phyloP scores from a whole-genome alignment of 1,139 yeast genomes.

The Suhomyces bolitotheri region DNA sequence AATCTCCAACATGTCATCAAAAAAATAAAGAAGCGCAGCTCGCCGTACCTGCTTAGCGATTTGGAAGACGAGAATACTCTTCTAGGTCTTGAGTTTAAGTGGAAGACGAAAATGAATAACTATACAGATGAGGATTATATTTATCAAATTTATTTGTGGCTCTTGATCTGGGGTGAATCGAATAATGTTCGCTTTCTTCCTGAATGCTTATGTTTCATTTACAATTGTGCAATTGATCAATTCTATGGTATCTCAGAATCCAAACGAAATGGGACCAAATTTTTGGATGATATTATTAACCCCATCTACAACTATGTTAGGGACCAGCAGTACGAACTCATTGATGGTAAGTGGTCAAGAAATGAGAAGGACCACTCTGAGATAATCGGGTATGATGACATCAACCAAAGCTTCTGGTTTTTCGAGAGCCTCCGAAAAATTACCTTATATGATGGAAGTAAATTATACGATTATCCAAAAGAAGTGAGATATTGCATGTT shows the following conservation, averaged over 20 bases:
- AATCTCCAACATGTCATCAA: slow-evolving; percentile 33
- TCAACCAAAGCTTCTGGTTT: slow-evolving; percentile 85
- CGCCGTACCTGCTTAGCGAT: neutral
- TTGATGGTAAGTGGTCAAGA: slow-evolving; percentile 44
- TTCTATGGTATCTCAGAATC: slow-evolving; percentile 16
- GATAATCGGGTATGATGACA: slow-evolving; percentile 82
- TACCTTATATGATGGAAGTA: slow-evolving; percentile 37
- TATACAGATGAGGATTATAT: slow-evolving; percentile 25
- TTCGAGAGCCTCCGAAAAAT: slow-evolving; percentile 59
- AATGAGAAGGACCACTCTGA: slow-evolving; percentile 66
- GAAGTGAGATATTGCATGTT: slow-evolving; percentile 48
- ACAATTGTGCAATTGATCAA: slow-evolving; percentile 32
- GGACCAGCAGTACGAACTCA: slow-evolving; percentile 41
- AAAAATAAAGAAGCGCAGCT: neutral
- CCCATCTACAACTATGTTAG: slow-evolving; percentile 61
- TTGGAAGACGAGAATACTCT: slow-evolving; percentile 4
- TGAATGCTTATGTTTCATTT: slow-evolving; percentile 43
- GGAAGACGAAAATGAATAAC: slow-evolving; percentile 26
- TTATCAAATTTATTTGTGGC: slow-evolving; percentile 34
- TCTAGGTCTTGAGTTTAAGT: slow-evolving; percentile 52
- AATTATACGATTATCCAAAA: slow-evolving; percentile 45
- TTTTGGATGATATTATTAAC: slow-evolving; percentile 67
- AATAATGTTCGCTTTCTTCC: slow-evolving; percentile 46
- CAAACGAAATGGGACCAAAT: slow-evolving; percentile 23
- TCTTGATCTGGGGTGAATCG: slow-evolving; percentile 48